A percentile compares a stretch with the other conserved stretches of the same genome.
phyloP scores from a whole-genome alignment of 306 rosid genomes.

The Prunus mira region DNA sequence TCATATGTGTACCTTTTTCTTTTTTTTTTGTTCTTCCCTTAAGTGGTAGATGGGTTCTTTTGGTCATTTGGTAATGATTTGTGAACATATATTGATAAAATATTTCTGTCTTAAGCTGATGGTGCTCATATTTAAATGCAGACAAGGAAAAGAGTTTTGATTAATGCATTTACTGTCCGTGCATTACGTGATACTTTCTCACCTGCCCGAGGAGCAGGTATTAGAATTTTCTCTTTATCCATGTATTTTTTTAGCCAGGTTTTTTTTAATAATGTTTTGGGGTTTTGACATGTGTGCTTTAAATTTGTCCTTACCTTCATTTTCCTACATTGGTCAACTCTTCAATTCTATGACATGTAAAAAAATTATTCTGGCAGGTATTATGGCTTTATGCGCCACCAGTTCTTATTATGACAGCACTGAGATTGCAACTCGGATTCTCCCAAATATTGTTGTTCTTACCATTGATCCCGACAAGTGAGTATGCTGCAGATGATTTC shows the following conservation, averaged over 20 bases:
- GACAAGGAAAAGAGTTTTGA: conserved; percentile 98
- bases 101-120: conserved; percentile 26
- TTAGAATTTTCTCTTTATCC: conserved; percentile 14
- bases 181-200: conserved; percentile 96
- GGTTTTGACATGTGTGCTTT: neutral
- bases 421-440: conserved; percentile 93
- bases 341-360: neutral
- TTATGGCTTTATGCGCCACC: conserved; percentile 98
- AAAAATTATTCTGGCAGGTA: conserved; percentile 53
- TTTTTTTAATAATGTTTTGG: conserved; percentile 1
- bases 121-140: conserved; percentile 38
- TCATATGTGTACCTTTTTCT: conserved; percentile 14
- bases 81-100: neutral
- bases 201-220: conserved; percentile 99
- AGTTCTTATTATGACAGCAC: conserved; percentile 86
- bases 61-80: neutral
- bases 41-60: conserved; percentile 20
- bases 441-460: conserved; percentile 89
- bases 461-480: conserved; percentile 96
- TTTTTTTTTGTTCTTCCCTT: conserved; percentile 20
- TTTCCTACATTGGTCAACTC: conserved; percentile 10
- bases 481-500: neutral
- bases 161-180: conserved; percentile 98
- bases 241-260: neutral
- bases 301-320: conserved; percentile 7